Evolutionary conservation across 1,284 basidiomycete genomes (phyloP).

Genomic region (Athelia sp.): DNA sequence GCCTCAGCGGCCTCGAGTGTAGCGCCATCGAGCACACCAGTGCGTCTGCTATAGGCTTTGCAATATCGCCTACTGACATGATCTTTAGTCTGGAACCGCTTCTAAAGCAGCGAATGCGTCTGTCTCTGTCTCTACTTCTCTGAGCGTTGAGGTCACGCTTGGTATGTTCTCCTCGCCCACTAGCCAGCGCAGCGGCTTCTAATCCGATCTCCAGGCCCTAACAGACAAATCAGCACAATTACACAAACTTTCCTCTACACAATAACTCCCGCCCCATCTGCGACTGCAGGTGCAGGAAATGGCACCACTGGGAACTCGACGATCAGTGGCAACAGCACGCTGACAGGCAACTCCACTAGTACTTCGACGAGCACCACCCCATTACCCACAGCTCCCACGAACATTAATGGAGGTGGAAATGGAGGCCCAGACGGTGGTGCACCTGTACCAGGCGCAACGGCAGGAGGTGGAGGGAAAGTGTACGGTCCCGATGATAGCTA

Average conservation of each 20-base stretch:
- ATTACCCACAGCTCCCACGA: constrained; percentile 53
- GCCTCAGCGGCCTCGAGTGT: too few relatives aligned
- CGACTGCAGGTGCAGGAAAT: constrained; percentile 10
- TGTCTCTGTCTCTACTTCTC: constrained; percentile 8
- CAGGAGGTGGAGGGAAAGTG: constrained; percentile 27
- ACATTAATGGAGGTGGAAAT: constrained; percentile 47
- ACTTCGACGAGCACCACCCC: constrained; percentile 28
- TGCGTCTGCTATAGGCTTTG: not conserved
- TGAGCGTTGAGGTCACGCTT: constrained; percentile 27
- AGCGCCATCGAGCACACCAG: too few relatives aligned
- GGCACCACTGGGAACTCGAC: constrained; percentile 14
- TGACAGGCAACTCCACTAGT: constrained; percentile 18
- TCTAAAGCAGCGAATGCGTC: too few relatives aligned
- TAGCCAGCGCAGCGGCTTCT: not conserved
- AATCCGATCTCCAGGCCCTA: constrained; percentile 11
- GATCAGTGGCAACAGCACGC: too few relatives aligned
- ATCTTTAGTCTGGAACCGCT: too few relatives aligned
- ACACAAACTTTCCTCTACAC: constrained; percentile 38
- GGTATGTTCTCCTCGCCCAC: constrained; percentile 3
- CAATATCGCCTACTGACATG: too few relatives aligned
- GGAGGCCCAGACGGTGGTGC: constrained; percentile 35
- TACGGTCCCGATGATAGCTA: constrained; percentile 63
- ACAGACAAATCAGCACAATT: constrained; percentile 33
- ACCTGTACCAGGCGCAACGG: constrained; percentile 39
- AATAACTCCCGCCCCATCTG: constrained; percentile 24